A percentile compares a stretch with the other conserved stretches of the same genome.
Conservation (phyloP, 2,329 filamentous ascomycete species). For the Clonostachys sp. region DNA sequence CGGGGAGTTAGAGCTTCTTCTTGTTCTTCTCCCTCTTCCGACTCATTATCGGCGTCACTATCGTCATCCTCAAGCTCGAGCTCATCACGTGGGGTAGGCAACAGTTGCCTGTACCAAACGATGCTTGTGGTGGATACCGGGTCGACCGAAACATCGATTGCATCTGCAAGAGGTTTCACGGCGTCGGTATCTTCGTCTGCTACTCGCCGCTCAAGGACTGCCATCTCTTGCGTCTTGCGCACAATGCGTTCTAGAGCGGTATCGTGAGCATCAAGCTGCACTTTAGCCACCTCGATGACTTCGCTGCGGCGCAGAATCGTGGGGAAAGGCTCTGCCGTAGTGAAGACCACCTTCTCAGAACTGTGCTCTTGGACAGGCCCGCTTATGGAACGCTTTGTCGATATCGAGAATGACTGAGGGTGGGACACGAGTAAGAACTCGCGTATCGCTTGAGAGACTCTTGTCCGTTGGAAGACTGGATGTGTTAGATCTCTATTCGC, state of each 20-base stretch:
- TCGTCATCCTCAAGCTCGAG: conserved; percentile 16
- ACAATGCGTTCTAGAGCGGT: conserved; percentile 88
- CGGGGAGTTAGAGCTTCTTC: conserved; percentile 51
- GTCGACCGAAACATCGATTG: conserved; percentile 73
- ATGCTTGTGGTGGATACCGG: conserved; percentile 72
- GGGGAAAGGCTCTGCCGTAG: conserved; percentile 80
- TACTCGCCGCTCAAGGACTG: conserved; percentile 68
- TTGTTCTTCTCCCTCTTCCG: conserved; percentile 34
- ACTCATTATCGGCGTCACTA: conserved; percentile 31
- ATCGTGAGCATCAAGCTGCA: conserved; percentile 70
- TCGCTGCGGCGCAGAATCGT: conserved; percentile 87
- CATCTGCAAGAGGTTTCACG: conserved; percentile 66
- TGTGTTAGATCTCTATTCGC: conserved; percentile 79
- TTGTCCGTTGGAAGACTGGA: conserved; percentile 82
- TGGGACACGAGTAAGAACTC: conserved; percentile 80
- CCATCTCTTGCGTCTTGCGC: conserved; percentile 84
- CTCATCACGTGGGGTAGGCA: conserved; percentile 44
- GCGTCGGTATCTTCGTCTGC: conserved; percentile 68
- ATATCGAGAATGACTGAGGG: conserved; percentile 75
- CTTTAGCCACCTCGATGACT: conserved; percentile 64
- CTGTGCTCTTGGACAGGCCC: conserved; percentile 69
- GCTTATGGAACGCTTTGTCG: conserved; percentile 64
- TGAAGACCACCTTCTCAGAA: conserved; percentile 81
- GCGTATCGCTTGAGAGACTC: conserved; percentile 76
- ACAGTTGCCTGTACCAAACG: conserved; percentile 68